Percentiles rank a stretch among this genome's conserved stretches.
phyloP scores from a whole-genome alignment of 2,329 filamentous ascomycete genomes.

The Fusarium guadeloupense region DNA sequence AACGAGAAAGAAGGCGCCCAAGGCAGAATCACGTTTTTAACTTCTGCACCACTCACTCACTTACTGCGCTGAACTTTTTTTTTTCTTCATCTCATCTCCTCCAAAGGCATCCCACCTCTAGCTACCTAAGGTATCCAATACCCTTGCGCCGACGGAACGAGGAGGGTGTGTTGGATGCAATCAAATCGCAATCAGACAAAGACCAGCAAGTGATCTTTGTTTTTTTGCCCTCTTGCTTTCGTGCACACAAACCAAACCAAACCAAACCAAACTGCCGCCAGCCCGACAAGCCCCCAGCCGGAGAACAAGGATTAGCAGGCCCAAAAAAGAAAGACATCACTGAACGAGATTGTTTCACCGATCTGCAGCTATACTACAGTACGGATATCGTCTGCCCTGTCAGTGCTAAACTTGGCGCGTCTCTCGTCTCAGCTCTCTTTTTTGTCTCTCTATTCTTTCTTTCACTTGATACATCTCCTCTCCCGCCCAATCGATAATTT shows the following conservation, averaged over 20 bases:
- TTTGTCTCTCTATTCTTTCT: no score
- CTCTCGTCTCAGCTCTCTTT: conserved; percentile 19
- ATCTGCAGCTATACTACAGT: conserved; percentile 17
- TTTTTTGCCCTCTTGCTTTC: background rate
- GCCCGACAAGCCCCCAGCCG: background rate
- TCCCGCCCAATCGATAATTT: conserved; percentile 9
- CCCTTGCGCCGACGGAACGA: conserved; percentile 27
- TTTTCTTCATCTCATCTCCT: conserved; percentile 30
- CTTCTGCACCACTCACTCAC: background rate
- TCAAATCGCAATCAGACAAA: conserved; percentile 26
- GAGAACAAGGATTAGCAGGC: background rate
- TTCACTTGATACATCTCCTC: conserved; percentile 12
- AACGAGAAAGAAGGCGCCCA: background rate
- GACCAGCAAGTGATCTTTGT: conserved; percentile 20
- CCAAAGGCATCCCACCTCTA: conserved; percentile 18
- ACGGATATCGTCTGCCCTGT: conserved; percentile 14
- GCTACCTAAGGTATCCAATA: conserved; percentile 11
- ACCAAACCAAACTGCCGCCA: background rate
- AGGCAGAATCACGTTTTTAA: background rate
- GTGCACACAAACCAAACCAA: no score
- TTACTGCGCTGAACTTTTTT: conserved; percentile 1
- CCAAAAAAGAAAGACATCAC: conserved; percentile 3
- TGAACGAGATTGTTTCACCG: background rate
- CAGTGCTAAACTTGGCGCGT: conserved; percentile 10
- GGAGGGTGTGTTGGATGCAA: conserved; percentile 30